A percentile compares a stretch with the other conserved stretches of the same genome.
These are phyloP conservation scores for Tephrocybe rancida DNA, from an alignment of 768 basidiomycete genomes.

Conservation along the genomic window DNA sequence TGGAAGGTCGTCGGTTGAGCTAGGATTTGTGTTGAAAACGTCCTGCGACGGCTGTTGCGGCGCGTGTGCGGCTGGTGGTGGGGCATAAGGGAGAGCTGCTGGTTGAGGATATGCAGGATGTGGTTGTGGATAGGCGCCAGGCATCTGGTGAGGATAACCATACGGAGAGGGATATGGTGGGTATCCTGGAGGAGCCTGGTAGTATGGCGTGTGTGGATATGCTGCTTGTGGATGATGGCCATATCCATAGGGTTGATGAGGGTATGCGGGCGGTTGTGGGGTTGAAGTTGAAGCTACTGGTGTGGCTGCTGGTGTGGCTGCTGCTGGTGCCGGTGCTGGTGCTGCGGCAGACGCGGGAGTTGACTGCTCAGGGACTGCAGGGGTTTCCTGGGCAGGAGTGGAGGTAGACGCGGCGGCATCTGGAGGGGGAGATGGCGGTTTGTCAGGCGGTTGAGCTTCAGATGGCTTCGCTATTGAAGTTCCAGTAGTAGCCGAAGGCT, in stretches of 20 bases:
- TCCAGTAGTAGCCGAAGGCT: constrained; percentile 15
- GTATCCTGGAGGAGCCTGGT: constrained; percentile 50
- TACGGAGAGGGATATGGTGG: constrained; percentile 34
- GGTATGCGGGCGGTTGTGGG: constrained; percentile 37
- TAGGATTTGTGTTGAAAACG: constrained; percentile 21
- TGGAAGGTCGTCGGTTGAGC: constrained; percentile 59
- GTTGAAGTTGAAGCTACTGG: constrained; percentile 13
- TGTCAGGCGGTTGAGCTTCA: constrained; percentile 27
- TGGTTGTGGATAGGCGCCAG: constrained; percentile 23
- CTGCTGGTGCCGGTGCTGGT: constrained; percentile 12
- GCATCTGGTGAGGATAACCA: constrained; percentile 12
- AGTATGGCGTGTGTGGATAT: constrained; percentile 73
- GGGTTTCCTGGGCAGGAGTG: not conserved
- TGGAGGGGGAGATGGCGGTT: constrained; percentile 19
- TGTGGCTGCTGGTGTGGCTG: constrained; percentile 13
- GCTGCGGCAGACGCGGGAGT: constrained; percentile 21
- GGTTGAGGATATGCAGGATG: constrained; percentile 42
- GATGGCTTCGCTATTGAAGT: constrained; percentile 17
- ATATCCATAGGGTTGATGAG: constrained; percentile 60
- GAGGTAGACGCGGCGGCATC: not conserved
- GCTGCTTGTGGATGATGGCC: constrained; percentile 43
- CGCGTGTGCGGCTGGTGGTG: constrained; percentile 31
- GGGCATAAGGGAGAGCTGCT: constrained; percentile 32
- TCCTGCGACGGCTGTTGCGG: constrained; percentile 21
- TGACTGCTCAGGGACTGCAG: constrained; percentile 7